Base-by-base conservation (phyloP, 1,284 basidiomycete species). In the Vanrija pseudolonga region DNA sequence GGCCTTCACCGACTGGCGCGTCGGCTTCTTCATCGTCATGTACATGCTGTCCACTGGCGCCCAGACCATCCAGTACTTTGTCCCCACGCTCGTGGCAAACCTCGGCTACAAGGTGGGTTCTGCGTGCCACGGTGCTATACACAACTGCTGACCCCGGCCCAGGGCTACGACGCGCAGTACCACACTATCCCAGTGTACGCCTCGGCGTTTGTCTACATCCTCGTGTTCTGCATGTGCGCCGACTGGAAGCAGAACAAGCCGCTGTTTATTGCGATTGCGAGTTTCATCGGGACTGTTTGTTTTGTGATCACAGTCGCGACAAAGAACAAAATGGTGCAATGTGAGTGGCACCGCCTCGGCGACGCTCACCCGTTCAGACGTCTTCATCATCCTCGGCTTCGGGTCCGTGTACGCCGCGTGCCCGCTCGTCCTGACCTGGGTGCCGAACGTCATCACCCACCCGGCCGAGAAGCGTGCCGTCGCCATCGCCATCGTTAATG, bases 111-210 rank as follows among this genome's bases (percentile, higher is more conserved):
- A 36, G 15, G 32, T 41, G 18, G 18, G 18, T 22, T 23, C 17
- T 4, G 11, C 22, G 26, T 6, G 60, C 14, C 6, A 12, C 32
- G 1, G 9, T 12, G 7, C n/a, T n/a, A n/a, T n/a, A n/a, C n/a
- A n/a, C n/a, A n/a, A n/a, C n/a, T n/a, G 32, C 32, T 32, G 9
- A 15, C 32, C 24, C 9, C 24, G 24, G 32, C 5, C 5, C 8
- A 32, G 32, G 77, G 77, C 14, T 72, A 68, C 63, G 57, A 50
- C 18, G 69, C 72, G 37, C 78, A 80, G 61, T 80, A 75, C 66
- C 77, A 78, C 72, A 80, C 78, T n/a, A 78, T 79, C 57, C 78
- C 78, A 11, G 67, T 78, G 41, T 78, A 79, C 61, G 76, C 70
- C 17, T 60, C 47, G 18, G 72, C 72, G 12, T 66, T 73, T 39